Base-by-base conservation (phyloP, 352 stramenopile genomes). In the Peronosclerospora sorghi region DNA sequence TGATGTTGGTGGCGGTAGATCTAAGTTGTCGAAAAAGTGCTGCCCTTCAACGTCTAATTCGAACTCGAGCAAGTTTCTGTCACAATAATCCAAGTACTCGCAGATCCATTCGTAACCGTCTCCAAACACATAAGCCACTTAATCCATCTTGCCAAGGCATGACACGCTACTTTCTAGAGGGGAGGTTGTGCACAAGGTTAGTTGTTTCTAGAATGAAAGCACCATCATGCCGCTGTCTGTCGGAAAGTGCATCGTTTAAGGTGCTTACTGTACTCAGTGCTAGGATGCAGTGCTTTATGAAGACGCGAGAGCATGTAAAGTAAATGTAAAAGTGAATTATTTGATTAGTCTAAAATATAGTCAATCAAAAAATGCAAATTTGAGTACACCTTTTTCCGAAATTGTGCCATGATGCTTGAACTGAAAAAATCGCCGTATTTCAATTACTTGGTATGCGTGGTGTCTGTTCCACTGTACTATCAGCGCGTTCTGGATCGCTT, bases 11-110 rank as follows among this genome's bases (percentile, higher is more conserved):
- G 39, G 9, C 0, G 13, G 30, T n/a, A 56, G 35, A 14, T 56
- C 41, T 34, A 66, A 53, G 36, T 54, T 40, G 40, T 66, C 54
- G 36, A 49, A 62, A 42, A 66, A 62, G 15, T 62, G 29, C n/a
- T 65, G 46, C 6, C 42, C 46, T 18, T 65, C 52, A 5, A 40
- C 41, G 14, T 63, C 49, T 27, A 73, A 19, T 19, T 73, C 48
- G 23, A 73, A 51, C 36, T 73, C 56, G 1, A 68, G 36, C 32
- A 68, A 40, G 18, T 60, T 48, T 13, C 35, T 34, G 23, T 68
- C 50, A 36, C 48, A 66, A 20, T 40, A 40, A 30, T 32, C 24
- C 24, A 73, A 28, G 19, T 66, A 57, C 24, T 29, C 47, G 24
- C 24, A 50, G 9, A 68, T 55, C 50, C 61, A 70, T 17, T 57